phyloP scores from a whole-genome alignment of 2,329 filamentous ascomycete genomes.

The Neonectria hederae region DNA sequence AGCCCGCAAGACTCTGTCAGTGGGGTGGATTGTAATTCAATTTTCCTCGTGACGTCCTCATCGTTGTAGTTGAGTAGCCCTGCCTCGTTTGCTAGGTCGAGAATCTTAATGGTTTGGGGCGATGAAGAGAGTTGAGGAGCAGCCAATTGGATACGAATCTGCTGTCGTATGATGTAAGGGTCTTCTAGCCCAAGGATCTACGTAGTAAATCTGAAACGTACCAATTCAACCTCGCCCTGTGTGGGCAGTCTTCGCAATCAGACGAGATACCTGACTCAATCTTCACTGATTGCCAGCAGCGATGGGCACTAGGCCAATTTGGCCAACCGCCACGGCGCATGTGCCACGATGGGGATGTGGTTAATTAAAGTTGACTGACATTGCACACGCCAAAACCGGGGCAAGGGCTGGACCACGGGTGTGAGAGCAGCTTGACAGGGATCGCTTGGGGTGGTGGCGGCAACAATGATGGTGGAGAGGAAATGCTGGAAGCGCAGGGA shows the following conservation, averaged over 20 bases:
- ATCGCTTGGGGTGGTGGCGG: background rate
- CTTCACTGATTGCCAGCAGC: slow-evolving; percentile 9
- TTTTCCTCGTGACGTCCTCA: slow-evolving; percentile 6
- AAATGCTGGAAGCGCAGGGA: background rate
- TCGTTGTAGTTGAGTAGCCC: background rate
- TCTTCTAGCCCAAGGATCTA: slow-evolving; percentile 14
- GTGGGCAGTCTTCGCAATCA: background rate
- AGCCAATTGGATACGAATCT: slow-evolving; percentile 11
- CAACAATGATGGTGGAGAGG: background rate
- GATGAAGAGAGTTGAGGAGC: background rate
- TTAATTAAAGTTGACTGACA: slow-evolving; percentile 28
- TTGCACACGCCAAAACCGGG: slow-evolving; percentile 12
- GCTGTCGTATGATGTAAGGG: slow-evolving; percentile 12
- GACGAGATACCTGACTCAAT: slow-evolving; percentile 16
- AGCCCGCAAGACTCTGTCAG: slow-evolving; percentile 17
- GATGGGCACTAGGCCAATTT: slow-evolving; percentile 19
- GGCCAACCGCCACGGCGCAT: slow-evolving; percentile 19
- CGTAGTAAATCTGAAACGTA: slow-evolving; percentile 21
- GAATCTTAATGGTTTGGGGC: slow-evolving; percentile 1
- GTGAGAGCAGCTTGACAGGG: slow-evolving; percentile 9
- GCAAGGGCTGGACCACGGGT: slow-evolving; percentile 8
- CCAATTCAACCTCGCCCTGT: slow-evolving; percentile 13
- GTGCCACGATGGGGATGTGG: slow-evolving; percentile 20
- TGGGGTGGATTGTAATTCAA: background rate
- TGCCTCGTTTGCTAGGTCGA: background rate